Evolutionary conservation across 129 eudicot species (phyloP), one percentile per base, ranked within the genome.

Genomic region (Flaveria robusta): DNA sequence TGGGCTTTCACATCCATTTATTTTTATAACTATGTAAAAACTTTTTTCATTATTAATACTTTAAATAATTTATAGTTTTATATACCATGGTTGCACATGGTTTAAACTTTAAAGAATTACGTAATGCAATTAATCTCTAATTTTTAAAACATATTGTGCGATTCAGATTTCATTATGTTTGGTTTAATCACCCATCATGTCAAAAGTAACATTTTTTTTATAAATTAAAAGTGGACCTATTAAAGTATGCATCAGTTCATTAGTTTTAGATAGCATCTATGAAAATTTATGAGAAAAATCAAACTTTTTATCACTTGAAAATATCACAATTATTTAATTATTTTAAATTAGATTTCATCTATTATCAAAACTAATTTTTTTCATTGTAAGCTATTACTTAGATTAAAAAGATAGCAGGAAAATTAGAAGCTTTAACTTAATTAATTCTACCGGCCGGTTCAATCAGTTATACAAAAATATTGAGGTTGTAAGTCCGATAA

Each of bases 71-170:
- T 55, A 10, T 34, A 70, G 24, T 70, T 23, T 2, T 24, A 70
- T 65, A 34, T 34, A 16, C 70, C 47, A 77, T 68, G 75, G 69
- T 26, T 43, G 81, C 81, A 77, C 81, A 43, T 77, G 81, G 81
- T 54, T 55, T 77, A 77, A 56, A 55, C 67, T 54, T 68, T 64
- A 63, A 24, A 29, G 60, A 77, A 76, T 27, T 67, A 9, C 55
- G 9, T 41, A 18, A 77, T 67, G 27, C 10, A 68, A 52, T 42
- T 50, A 52, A 64, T 49, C 58, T 69, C 68, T n/a, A 55, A 29
- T 15, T n/a, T 77, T 47, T 67, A 54, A 39, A 11, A 42, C 49
- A 15, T 24, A 68, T 68, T 56, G 81, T 77, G 81, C 81, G 81
- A 77, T 77, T 77, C 47, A 68, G 74, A 71, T 74, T 60, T 64